Base-by-base conservation (phyloP, 2,329 filamentous ascomycete species). In the Trichophyton verrucosum region DNA sequence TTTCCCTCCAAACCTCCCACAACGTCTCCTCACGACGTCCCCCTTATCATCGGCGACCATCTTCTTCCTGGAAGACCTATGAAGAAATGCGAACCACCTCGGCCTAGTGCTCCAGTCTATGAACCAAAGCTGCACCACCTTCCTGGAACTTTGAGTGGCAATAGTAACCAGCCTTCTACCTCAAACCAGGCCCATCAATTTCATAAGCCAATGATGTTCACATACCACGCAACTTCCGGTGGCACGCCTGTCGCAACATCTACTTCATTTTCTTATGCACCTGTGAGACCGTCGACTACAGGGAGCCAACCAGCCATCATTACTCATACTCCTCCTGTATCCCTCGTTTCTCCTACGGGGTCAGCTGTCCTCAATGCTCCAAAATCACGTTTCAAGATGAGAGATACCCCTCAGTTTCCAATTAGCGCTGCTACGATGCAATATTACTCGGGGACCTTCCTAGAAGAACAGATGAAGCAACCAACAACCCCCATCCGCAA, bases 11-110 rank as follows among this genome's bases (percentile, higher is more conserved):
- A 55, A 7, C 2, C 51, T 6, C 24, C 8, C 6, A 5, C 49
- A 11, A 55, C 27, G 3, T 17, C 7, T 36, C 15, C n/a, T 15
- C 11, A 36, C 13, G 51, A n/a, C 24, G 20, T 27, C 1, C 51
- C 51, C 17, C 30, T 55, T 3, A 55, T 55, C 15, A 62, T 68
- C 53, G 68, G 68, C 6, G 62, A 68, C 44, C 66, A 69, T 62
- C 51, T 67, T n/a, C 62, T 69, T 3, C 68, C 67, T 40, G 66
- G 68, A 36, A 61, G 62, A 11, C 30, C 30, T 8, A n/a, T 55
- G 27, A 53, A 27, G 17, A 51, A 51, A 53, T 20, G 24, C n/a
- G 38, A 59, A 36, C 3, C 46, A 6, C 11, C 22, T 13, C 33
- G 24, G 51, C 51, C 51, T 11, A 53, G n/a, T 17, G 22, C 22